Evolutionary conservation across 2,329 filamentous ascomycete genomes (phyloP), one percentile per base, ranked within the genome.

Genomic region (Balansia obtecta): DNA sequence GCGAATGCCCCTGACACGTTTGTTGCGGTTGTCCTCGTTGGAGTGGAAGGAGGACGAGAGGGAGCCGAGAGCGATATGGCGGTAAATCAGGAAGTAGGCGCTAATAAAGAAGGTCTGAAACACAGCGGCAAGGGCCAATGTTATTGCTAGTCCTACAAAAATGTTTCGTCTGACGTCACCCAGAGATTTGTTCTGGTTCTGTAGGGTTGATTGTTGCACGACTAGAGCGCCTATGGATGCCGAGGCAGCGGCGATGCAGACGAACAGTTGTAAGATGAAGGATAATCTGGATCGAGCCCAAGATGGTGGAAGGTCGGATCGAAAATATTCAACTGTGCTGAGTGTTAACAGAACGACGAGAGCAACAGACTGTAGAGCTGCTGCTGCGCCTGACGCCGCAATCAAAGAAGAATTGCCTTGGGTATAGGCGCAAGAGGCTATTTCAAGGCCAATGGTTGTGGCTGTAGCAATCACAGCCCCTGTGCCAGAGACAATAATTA

Each of bases 61-160:
- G 30, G 30, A 13, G 10, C 46, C 48, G 33, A 40, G 2, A 27
- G 57, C 58, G n/a, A 59, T 56, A 2, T 63, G 50, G 27, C 72
- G 67, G 20, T 61, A 63, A 34, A 63, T 53, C 33, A 74, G 56
- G 54, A 74, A 73, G 56, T 73, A 68, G 27, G 65, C 57, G 27
- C 73, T 61, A 45, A 76, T 60, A 55, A 77, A 79, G 22, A 68
- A 55, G n/a, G 75, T 61, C 57, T 80, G 77, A 8, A 66, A 60
- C 1, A 65, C 59, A 51, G 75, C 73, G 6, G 72, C 65, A 39
- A 75, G 50, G 10, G 68, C 71, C 48, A 79, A 63, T 13, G 70
- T 63, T 13, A 72, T 60, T 0, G 75, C 68, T 4, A 68, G 62
- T 33, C 71, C 75, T 13, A 71, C 60, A 37, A 79, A 57, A 45